phyloP scores from a whole-genome alignment of 768 basidiomycete species.

The Porphyrellus cyaneotinctus region DNA sequence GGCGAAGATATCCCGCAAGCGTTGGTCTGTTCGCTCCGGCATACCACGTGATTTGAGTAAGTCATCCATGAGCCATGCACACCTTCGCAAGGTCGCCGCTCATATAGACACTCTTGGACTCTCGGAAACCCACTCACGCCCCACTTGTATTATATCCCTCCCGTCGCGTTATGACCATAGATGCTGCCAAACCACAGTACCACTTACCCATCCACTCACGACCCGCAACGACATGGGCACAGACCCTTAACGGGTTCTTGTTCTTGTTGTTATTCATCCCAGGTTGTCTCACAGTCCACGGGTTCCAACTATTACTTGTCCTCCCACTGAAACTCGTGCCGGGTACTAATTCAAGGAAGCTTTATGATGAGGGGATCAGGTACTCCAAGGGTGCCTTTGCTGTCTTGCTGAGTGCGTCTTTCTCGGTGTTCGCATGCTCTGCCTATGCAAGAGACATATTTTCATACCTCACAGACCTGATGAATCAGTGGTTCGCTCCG shows the following conservation, averaged over 20 bases:
- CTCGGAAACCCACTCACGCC: not conserved
- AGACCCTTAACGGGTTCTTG: constrained; percentile 44
- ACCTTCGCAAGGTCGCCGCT: not conserved
- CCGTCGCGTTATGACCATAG: constrained; percentile 20
- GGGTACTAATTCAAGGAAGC: constrained; percentile 45
- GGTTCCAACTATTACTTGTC: constrained; percentile 66
- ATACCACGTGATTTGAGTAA: constrained; percentile 17
- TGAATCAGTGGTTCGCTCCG: constrained; percentile 81
- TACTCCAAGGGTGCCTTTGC: constrained; percentile 85
- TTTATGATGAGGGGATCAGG: constrained; percentile 69
- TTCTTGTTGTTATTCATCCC: constrained; percentile 57
- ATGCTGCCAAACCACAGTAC: constrained; percentile 27
- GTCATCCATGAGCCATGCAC: constrained; percentile 11
- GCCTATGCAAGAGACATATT: not conserved
- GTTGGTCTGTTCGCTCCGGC: too few species aligned
- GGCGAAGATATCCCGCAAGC: not conserved
- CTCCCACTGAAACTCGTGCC: constrained; percentile 65
- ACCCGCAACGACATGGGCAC: constrained; percentile 50
- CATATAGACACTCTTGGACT: constrained; percentile 12
- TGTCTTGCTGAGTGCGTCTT: constrained; percentile 59
- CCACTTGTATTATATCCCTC: not conserved
- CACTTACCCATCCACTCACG: constrained; percentile 52
- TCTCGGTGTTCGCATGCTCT: not conserved
- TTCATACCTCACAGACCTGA: constrained; percentile 49
- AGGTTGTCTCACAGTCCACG: constrained; percentile 67